These are phyloP conservation scores for Eucalyptus microcorys DNA, from an alignment of 345 rosid genomes.

Conservation along the genomic window DNA sequence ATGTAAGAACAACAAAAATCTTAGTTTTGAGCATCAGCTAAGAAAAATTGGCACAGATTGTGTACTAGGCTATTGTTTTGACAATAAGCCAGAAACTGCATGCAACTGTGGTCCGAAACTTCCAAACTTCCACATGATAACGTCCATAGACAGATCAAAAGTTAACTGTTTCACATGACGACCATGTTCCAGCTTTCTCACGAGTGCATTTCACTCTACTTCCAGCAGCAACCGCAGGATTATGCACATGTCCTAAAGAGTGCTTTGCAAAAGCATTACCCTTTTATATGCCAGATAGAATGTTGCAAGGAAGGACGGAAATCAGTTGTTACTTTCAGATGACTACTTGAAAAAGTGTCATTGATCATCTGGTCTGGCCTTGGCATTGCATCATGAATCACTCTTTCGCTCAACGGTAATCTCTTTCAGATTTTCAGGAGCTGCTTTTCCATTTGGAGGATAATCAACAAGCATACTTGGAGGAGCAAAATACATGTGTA, in stretches of 20 bases:
- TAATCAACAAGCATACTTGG: conserved; percentile 56
- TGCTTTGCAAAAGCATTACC: background rate
- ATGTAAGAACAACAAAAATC: background rate
- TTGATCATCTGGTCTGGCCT: background rate
- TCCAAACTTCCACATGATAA: background rate
- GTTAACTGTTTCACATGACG: background rate
- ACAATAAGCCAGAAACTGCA: background rate
- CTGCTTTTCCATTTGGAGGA: conserved; percentile 29
- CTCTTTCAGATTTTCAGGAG: conserved; percentile 47
- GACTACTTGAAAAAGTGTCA: background rate
- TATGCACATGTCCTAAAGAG: background rate
- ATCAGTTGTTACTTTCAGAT: background rate
- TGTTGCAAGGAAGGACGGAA: background rate
- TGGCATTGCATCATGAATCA: conserved; percentile 17
- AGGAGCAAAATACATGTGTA: conserved; percentile 91
- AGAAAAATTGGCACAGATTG: background rate
- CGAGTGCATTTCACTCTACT: background rate
- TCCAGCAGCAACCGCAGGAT: background rate
- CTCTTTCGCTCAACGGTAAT: conserved; percentile 39
- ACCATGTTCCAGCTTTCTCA: background rate
- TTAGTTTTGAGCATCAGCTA: background rate
- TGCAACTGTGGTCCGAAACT: background rate
- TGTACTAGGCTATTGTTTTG: background rate
- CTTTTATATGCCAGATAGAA: background rate
- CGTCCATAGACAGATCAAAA: background rate